Percentiles rank a stretch among this genome's conserved stretches.
Conservation (phyloP, 768 basidiomycete species). For the Leccinum longicurvipes region DNA sequence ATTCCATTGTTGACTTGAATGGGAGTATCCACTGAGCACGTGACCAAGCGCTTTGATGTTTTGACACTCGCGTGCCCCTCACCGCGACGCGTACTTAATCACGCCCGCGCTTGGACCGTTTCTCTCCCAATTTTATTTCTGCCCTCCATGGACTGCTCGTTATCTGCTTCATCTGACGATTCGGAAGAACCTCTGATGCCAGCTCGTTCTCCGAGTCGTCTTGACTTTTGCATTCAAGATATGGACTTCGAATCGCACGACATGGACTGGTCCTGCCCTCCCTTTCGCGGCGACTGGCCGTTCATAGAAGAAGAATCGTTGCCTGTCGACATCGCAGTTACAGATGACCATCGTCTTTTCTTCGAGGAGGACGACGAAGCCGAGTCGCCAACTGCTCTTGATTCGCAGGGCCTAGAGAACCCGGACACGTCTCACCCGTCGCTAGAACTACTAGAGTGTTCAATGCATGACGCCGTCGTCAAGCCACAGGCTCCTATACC, state of each 20-base stretch:
- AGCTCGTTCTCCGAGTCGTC: slow-evolving; percentile 46
- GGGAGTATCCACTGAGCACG: slow-evolving; percentile 13
- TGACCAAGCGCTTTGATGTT: slow-evolving; percentile 23
- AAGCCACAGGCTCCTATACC: slow-evolving; percentile 22
- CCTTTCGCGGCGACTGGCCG: neutral
- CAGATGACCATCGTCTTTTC: neutral
- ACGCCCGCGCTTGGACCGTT: slow-evolving; percentile 2
- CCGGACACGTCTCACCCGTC: slow-evolving; percentile 3
- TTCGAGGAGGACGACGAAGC: neutral
- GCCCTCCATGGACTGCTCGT: slow-evolving; percentile 10
- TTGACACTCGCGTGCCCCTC: too few species aligned
- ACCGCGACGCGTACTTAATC: slow-evolving; percentile 9
- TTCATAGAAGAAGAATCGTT: slow-evolving; percentile 10
- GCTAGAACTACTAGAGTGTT: slow-evolving; percentile 10
- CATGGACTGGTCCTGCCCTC: slow-evolving; percentile 12
- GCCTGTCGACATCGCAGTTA: neutral
- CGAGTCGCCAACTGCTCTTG: slow-evolving; percentile 5
- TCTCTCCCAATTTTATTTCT: neutral
- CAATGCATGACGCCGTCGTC: slow-evolving; percentile 17
- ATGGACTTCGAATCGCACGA: neutral
- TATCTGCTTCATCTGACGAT: slow-evolving; percentile 7
- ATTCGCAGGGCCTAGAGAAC: slow-evolving; percentile 16
- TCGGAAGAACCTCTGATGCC: slow-evolving; percentile 24
- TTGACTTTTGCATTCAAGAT: slow-evolving; percentile 36
- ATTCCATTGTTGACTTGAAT: slow-evolving; percentile 8